These are phyloP conservation scores for Catharanthus roseus DNA, from an alignment of 257 asterid species.

Conservation along the genomic window DNA sequence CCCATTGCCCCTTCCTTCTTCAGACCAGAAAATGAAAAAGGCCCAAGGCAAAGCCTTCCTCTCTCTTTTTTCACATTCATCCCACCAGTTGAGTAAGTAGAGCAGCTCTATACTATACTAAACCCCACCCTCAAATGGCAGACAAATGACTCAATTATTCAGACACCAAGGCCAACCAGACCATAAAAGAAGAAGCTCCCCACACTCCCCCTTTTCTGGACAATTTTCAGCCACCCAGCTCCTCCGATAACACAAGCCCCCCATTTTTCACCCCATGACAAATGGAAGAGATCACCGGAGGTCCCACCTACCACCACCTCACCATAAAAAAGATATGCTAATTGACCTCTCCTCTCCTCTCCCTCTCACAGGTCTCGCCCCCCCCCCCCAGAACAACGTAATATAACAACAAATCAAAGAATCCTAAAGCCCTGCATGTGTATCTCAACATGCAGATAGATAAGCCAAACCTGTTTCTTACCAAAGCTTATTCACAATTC, in stretches of 20 bases:
- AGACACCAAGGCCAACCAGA: slow-evolving; percentile 26
- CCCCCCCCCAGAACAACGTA: slow-evolving; percentile 13
- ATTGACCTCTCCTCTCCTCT: slow-evolving; percentile 17
- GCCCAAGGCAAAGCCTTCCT: too few relatives aligned
- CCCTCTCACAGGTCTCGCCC: slow-evolving; percentile 8
- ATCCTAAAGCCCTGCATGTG: slow-evolving; percentile 5
- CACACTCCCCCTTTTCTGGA: slow-evolving; percentile 18
- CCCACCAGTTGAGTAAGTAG: too few relatives aligned
- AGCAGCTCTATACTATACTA: too few relatives aligned
- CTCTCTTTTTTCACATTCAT: too few relatives aligned
- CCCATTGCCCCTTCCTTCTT: too few relatives aligned
- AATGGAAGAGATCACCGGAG: slow-evolving; percentile 25
- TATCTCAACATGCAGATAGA: slow-evolving; percentile 3
- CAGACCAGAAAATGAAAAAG: too few relatives aligned
- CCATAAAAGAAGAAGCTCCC: slow-evolving; percentile 32
- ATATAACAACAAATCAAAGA: slow-evolving; percentile 10
- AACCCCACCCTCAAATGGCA: too few relatives aligned
- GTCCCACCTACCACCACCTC: slow-evolving; percentile 36
- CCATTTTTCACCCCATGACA: slow-evolving; percentile 24
- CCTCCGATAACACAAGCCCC: slow-evolving; percentile 17
- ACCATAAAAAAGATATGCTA: slow-evolving; percentile 29
- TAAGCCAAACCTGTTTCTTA: slow-evolving; percentile 16
- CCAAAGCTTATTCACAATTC: not conserved
- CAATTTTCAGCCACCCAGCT: slow-evolving; percentile 34
- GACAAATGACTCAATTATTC: slow-evolving; percentile 52